Base-by-base conservation (phyloP, 108 stramenopile species). In the Cyclotella cryptica region DNA sequence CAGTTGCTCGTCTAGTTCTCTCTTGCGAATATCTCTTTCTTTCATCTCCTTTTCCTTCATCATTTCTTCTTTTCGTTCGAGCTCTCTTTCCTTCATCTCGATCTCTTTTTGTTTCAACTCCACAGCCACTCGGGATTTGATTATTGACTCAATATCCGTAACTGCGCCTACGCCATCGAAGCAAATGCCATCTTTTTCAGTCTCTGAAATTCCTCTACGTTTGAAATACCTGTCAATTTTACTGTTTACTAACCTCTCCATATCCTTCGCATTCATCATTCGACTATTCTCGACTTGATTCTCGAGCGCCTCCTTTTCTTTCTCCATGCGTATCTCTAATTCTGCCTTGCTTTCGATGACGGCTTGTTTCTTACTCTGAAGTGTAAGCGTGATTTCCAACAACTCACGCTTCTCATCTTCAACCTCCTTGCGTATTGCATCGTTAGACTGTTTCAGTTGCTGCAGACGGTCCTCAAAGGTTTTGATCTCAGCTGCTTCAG, bases 401-500 rank as follows among this genome's bases (percentile, higher is more conserved):
- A 80, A 14, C 17, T 60, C 40, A 0, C 61, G 18, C 52, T 70
- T 73, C 39, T 80, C 79, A 19, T 53, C 12, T 52, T 74, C 72
- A 27, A 80, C 41, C 15, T 69, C 68, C 46, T 68, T 45, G 40
- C 45, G 43, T 8, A 43, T 55, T 46, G 51, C 21, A 11, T 80
- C 72, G 22, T 70, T 74, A 17, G 62, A 51, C 19, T 62, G 53
- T n/a, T 71, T 55, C 21, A 80, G n/a, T 12, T 28, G 21, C 17
- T 26, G 0, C 3, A 74, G 22, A 43, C 69, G 66, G 9, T 53
- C 59, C 19, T 69, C 67, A 22, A 80, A 69, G 19, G 30, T 13
- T 59, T 80, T 74, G 21, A 80, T 64, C 26, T 74, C 68, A 17
- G 47, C 72, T 39, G 59, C 67, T 52, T 69, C 72, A 21, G 66